These are phyloP conservation scores for Cordyceps javanica DNA, from an alignment of 2,329 filamentous ascomycete genomes.

Conservation along the genomic window DNA sequence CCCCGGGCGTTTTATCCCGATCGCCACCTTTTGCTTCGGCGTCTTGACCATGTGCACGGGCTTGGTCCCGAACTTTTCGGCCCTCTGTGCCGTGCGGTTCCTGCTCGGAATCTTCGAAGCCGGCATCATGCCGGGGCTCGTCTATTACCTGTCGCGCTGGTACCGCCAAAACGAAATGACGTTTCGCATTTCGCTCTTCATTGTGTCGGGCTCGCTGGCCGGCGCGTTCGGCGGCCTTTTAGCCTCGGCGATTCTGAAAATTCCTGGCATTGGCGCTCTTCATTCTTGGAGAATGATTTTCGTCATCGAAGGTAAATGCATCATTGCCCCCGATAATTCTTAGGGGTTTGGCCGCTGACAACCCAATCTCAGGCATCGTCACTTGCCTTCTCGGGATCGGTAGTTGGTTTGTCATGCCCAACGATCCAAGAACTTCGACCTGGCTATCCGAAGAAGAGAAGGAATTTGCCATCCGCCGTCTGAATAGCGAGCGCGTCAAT, in stretches of 20 bases:
- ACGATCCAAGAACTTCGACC: constrained; percentile 57
- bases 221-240: constrained; percentile 63
- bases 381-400: constrained; percentile 46
- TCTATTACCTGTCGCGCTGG: constrained; percentile 59
- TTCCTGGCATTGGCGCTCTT: constrained; percentile 50
- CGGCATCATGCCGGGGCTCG: constrained; percentile 59
- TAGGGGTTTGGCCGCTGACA: background rate
- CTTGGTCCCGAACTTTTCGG: constrained; percentile 46
- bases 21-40: constrained; percentile 51
- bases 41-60: constrained; percentile 54
- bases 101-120: constrained; percentile 57
- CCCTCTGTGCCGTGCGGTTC: constrained; percentile 50
- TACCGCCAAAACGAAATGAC: constrained; percentile 56
- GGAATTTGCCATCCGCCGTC: constrained; percentile 53
- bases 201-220: constrained; percentile 59
- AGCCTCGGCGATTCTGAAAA: constrained; percentile 53
- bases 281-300: constrained; percentile 65
- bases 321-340: background rate
- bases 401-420: constrained; percentile 57
- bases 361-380: constrained; percentile 41
- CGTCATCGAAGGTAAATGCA: constrained; percentile 48
- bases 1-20: constrained; percentile 60
- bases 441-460: constrained; percentile 62
- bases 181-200: constrained; percentile 57
- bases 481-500: constrained; percentile 52